These are phyloP conservation scores for Solanum hybrid DNA, from an alignment of 305 asterid species.

Conservation along the genomic window DNA sequence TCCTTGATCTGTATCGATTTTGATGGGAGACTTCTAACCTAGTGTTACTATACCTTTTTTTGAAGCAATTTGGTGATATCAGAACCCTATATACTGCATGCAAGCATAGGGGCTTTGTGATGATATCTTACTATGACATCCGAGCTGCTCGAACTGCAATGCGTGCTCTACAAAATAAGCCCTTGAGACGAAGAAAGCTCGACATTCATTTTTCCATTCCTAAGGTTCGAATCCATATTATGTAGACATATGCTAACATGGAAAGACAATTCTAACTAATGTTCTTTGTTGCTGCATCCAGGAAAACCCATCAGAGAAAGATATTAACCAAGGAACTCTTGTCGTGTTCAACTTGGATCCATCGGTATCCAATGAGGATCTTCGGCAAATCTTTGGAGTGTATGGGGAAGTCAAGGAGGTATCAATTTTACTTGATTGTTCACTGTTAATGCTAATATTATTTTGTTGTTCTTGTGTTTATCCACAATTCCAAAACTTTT, in stretches of 20 bases:
- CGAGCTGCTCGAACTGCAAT: conserved; percentile 96
- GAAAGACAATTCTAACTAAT: background rate
- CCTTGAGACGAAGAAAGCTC: conserved; percentile 80
- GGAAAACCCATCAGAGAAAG: conserved; percentile 98
- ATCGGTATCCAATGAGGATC: conserved; percentile 51
- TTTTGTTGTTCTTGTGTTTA: background rate
- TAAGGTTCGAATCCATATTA: conserved; percentile 39
- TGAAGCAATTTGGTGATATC: conserved; percentile 93
- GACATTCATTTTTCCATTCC: conserved; percentile 97
- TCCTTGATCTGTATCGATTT: background rate
- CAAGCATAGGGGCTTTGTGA: conserved; percentile 96
- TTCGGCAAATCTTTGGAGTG: conserved; percentile 72
- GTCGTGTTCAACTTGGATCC: conserved; percentile 96
- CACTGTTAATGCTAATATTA: conserved; percentile 10
- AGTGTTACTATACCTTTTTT: background rate
- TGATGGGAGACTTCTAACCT: background rate
- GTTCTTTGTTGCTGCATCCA: conserved; percentile 17
- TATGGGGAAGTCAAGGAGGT: conserved; percentile 97
- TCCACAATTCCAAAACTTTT: background rate
- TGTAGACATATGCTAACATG: background rate
- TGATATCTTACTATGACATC: conserved; percentile 97
- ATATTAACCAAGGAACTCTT: conserved; percentile 93
- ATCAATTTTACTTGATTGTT: conserved; percentile 12
- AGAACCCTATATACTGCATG: conserved; percentile 93
- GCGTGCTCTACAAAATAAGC: conserved; percentile 88